These are phyloP conservation scores for Atkinsonella texensis DNA, from an alignment of 2,329 filamentous ascomycete species.

Conservation along the genomic window DNA sequence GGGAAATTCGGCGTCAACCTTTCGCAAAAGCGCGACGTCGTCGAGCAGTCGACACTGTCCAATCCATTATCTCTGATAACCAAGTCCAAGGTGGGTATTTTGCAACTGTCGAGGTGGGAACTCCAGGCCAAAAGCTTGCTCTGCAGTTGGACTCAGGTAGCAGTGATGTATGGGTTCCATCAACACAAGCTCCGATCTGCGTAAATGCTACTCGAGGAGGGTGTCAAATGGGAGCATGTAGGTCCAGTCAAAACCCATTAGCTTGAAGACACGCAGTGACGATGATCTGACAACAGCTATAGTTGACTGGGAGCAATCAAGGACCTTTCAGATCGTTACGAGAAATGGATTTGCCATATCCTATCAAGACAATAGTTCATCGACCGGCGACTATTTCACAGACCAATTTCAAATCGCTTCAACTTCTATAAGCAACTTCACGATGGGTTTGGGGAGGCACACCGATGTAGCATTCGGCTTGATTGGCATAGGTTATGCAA, in stretches of 20 bases:
- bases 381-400: slow-evolving; percentile 45
- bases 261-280: slow-evolving; percentile 16
- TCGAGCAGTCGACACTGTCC: slow-evolving; percentile 26
- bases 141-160: slow-evolving; percentile 54
- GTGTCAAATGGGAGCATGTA: slow-evolving; percentile 17
- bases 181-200: slow-evolving; percentile 27
- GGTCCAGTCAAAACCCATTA: not conserved
- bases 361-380: slow-evolving; percentile 49
- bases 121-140: slow-evolving; percentile 41
- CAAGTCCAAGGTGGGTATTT: slow-evolving; percentile 38
- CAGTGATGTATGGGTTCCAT: slow-evolving; percentile 51
- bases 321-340: slow-evolving; percentile 31
- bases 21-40: slow-evolving; percentile 18
- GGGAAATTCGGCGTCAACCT: slow-evolving; percentile 29
- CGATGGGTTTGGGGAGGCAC: slow-evolving; percentile 44
- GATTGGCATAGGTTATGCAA: slow-evolving; percentile 47
- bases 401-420: slow-evolving; percentile 45
- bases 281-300: not conserved
- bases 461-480: slow-evolving; percentile 46
- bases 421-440: slow-evolving; percentile 38
- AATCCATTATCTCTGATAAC: slow-evolving; percentile 33
- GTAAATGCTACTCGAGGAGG: slow-evolving; percentile 14
- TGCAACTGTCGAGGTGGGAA: slow-evolving; percentile 43
- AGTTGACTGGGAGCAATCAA: slow-evolving; percentile 14
- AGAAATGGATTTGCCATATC: slow-evolving; percentile 40